Evolutionary conservation across 2,329 filamentous ascomycete species (phyloP).

Genomic region (Akanthomyces lecanii): DNA sequence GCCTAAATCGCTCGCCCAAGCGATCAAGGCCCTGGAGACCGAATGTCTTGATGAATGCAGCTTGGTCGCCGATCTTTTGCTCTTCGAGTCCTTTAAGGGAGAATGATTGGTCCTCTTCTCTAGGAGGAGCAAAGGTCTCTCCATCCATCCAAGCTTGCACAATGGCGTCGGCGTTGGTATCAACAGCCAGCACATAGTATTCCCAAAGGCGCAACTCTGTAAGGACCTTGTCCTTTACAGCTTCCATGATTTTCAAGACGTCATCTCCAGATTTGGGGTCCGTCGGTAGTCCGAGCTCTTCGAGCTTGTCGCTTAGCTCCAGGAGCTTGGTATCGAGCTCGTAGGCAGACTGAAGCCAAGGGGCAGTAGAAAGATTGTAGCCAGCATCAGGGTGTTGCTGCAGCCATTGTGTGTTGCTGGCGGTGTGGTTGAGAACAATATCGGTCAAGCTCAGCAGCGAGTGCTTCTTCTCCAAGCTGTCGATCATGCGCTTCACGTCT

Average conservation of each 20-base stretch:
- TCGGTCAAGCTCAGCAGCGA: slow-evolving; percentile 86
- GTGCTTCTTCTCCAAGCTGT: slow-evolving; percentile 78
- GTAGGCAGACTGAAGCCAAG: slow-evolving; percentile 65
- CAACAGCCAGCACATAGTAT: slow-evolving; percentile 81
- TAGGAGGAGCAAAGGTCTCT: slow-evolving; percentile 46
- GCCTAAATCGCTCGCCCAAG: slow-evolving; percentile 74
- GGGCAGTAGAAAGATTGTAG: slow-evolving; percentile 89
- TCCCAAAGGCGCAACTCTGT: slow-evolving; percentile 81
- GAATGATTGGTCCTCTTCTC: slow-evolving; percentile 34
- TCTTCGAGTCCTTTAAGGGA: slow-evolving; percentile 46
- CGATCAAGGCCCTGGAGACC: slow-evolving; percentile 68
- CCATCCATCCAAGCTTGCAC: slow-evolving; percentile 68
- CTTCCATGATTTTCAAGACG: slow-evolving; percentile 75
- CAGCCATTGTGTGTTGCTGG: slow-evolving; percentile 91
- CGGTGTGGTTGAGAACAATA: slow-evolving; percentile 97
- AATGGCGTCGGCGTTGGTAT: slow-evolving; percentile 64
- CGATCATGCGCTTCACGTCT: slow-evolving; percentile 72
- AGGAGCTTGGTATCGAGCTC: slow-evolving; percentile 60
- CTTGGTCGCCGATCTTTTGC: slow-evolving; percentile 45
- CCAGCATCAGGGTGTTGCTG: slow-evolving; percentile 91
- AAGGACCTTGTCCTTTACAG: slow-evolving; percentile 76
- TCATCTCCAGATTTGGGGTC: slow-evolving; percentile 68
- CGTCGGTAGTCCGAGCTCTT: slow-evolving; percentile 68
- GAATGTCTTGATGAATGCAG: slow-evolving; percentile 61
- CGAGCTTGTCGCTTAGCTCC: slow-evolving; percentile 72